Conservation (phyloP, 768 basidiomycete genomes). For the Strobilomyces echinocephalus region DNA sequence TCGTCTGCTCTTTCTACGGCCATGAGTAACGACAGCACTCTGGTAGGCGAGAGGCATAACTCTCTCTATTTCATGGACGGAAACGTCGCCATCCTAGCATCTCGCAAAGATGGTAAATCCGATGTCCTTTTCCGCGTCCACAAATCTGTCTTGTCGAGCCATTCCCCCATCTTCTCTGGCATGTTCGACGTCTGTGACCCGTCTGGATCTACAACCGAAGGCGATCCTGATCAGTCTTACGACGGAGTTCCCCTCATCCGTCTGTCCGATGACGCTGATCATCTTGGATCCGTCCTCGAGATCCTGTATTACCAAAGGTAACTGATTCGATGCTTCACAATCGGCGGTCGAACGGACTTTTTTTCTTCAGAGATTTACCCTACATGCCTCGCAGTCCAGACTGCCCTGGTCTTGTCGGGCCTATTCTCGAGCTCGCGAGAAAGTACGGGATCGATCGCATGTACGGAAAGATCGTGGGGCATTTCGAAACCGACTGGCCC, state of each 20-base stretch:
- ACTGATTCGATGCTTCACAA: background rate
- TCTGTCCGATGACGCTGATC: conserved; percentile 3
- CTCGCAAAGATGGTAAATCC: background rate
- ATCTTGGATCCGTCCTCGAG: conserved; percentile 9
- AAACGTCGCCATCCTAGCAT: too few species aligned
- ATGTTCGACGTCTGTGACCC: conserved; percentile 3
- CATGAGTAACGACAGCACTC: too few species aligned
- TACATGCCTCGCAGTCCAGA: background rate
- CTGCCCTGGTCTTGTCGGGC: background rate
- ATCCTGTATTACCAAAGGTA: conserved; percentile 13
- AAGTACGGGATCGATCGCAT: conserved; percentile 13
- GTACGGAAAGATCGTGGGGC: background rate
- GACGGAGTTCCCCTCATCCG: conserved; percentile 8
- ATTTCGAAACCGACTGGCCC: conserved; percentile 12
- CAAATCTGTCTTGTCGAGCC: conserved; percentile 11
- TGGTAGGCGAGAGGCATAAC: too few species aligned
- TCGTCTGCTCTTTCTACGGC: too few species aligned
- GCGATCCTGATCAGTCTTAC: background rate
- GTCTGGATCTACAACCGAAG: background rate
- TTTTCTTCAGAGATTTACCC: background rate
- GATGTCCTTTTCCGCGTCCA: conserved; percentile 12
- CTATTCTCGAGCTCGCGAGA: conserved; percentile 7
- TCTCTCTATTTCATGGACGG: background rate
- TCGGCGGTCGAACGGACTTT: too few species aligned
- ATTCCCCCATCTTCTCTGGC: conserved; percentile 4